These are phyloP conservation scores for Dendrobium huoshanense DNA, from an alignment of 106 monocot genomes.

Conservation along the genomic window DNA sequence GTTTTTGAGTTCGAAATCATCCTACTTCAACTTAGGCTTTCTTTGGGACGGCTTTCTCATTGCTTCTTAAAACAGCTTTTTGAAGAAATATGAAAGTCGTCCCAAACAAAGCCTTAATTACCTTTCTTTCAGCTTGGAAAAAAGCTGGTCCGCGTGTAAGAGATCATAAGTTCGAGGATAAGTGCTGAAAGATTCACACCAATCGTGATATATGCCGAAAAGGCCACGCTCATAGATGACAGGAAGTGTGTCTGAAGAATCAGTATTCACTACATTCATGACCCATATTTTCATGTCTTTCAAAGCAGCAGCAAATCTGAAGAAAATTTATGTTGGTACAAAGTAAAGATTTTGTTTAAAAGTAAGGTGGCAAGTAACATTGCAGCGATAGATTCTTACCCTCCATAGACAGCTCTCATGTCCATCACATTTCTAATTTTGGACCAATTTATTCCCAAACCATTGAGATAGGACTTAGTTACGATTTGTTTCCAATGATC, in stretches of 20 bases:
- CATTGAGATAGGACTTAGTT: slow-evolving; percentile 51
- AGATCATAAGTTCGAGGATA: slow-evolving; percentile 69
- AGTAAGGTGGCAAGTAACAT: too few relatives aligned
- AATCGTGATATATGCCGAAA: slow-evolving; percentile 70
- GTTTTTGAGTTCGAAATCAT: too few relatives aligned
- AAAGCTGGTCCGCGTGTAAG: slow-evolving; percentile 56
- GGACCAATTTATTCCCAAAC: slow-evolving; percentile 66
- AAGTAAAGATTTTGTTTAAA: too few relatives aligned
- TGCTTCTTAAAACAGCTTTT: too few relatives aligned
- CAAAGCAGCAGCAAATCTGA: slow-evolving; percentile 72
- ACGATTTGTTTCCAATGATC: slow-evolving; percentile 68
- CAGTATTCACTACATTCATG: slow-evolving; percentile 90
- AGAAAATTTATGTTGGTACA: too few relatives aligned
- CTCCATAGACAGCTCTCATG: slow-evolving; percentile 94
- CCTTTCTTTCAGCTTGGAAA: slow-evolving; percentile 74
- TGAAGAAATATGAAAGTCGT: too few relatives aligned
- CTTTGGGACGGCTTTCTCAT: too few relatives aligned
- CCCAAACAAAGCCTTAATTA: too few relatives aligned
- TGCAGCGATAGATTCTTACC: slow-evolving; percentile 1
- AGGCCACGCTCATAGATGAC: slow-evolving; percentile 64
- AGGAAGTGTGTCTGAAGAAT: slow-evolving; percentile 58
- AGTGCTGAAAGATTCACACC: slow-evolving; percentile 74
- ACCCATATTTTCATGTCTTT: slow-evolving; percentile 81
- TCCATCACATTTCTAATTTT: slow-evolving; percentile 93
- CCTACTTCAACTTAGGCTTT: too few relatives aligned